These are phyloP conservation scores for Avena sativa DNA, from an alignment of 176 grass and related monocot species.

Conservation along the genomic window DNA sequence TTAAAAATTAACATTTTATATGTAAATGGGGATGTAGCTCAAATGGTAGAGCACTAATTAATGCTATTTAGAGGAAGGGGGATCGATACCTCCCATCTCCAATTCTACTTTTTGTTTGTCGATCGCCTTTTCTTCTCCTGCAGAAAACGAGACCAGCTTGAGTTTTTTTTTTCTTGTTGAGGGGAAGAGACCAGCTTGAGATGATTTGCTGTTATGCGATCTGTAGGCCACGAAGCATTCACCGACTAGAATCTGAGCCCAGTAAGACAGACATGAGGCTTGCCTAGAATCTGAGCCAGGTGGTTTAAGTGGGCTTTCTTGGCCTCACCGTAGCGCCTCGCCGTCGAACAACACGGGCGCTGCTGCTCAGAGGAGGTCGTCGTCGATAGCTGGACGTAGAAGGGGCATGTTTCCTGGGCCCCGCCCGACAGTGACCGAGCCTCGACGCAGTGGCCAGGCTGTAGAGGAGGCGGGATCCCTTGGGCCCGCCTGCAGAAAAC, in stretches of 20 bases:
- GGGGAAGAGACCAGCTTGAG: too few relatives aligned
- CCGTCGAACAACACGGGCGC: background rate
- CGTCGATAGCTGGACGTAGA: background rate
- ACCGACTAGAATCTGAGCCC: too few relatives aligned
- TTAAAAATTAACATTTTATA: too few relatives aligned
- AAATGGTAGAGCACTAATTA: constrained; percentile 85
- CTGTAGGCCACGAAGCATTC: too few relatives aligned
- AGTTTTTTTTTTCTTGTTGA: too few relatives aligned
- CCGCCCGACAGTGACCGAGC: constrained; percentile 3
- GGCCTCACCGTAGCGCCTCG: background rate
- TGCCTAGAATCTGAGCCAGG: too few relatives aligned
- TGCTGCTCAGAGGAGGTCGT: background rate
- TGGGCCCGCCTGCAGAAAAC: too few relatives aligned
- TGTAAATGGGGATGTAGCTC: constrained; percentile 71
- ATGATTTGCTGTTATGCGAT: too few relatives aligned
- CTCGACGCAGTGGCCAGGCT: background rate
- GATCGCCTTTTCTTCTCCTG: too few relatives aligned
- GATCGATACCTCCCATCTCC: background rate
- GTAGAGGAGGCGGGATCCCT: background rate
- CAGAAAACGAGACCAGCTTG: too few relatives aligned
- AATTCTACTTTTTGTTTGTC: background rate
- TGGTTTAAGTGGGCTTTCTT: too few relatives aligned
- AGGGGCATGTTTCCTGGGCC: background rate
- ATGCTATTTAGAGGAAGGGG: background rate
- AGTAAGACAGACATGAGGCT: background rate